Base-by-base conservation (phyloP, 257 asterid species). In the Salvia hispanica region DNA sequence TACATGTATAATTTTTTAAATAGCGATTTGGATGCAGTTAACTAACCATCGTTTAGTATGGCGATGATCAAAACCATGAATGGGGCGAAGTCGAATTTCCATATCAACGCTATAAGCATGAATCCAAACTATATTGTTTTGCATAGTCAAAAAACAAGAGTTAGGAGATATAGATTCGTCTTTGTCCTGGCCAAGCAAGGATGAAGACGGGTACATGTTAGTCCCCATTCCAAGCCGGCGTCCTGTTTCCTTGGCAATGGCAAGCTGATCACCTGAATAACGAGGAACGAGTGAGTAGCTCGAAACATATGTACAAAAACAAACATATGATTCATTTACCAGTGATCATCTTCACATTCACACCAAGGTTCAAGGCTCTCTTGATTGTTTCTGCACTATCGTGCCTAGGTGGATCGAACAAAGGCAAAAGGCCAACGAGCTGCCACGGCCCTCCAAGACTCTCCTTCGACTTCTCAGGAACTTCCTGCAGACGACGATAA, bases 331-430 rank as follows among this genome's bases (percentile, higher is more conserved):
- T 69, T 48, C 3, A 5, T 59, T 25, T 72, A 91, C 97, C 98
- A 46, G 98, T 92, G 67, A 92, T 92, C 98, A 92, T 92, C 78
- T 92, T 92, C 50, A 92, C 98, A 78, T 92, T 92, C 46, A 92
- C 98, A 56, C 98, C 98, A 52, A 92, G 86, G 72, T 88, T 82
- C 67, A 92, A 81, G 44, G 98, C 98, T 77, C 96, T 77, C 66
- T 86, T 85, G 47, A 92, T 92, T 9, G 98, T 92, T 72, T 92
- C 98, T 45, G 97, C 98, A 71, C 98, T 92, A 39, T 92, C 98
- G 53, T 92, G 98, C 81, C 98, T 86, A 21, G 98, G 98, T 64
- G 98, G 98, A 79, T 92, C 98, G 61, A 92, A 92, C 63, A 92
- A 80, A 9, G 97, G 89, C 37, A 92, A 65, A 74, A 92, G 55